Evolutionary conservation across 768 basidiomycete species (phyloP).

Genomic region (Auricularia cornea): DNA sequence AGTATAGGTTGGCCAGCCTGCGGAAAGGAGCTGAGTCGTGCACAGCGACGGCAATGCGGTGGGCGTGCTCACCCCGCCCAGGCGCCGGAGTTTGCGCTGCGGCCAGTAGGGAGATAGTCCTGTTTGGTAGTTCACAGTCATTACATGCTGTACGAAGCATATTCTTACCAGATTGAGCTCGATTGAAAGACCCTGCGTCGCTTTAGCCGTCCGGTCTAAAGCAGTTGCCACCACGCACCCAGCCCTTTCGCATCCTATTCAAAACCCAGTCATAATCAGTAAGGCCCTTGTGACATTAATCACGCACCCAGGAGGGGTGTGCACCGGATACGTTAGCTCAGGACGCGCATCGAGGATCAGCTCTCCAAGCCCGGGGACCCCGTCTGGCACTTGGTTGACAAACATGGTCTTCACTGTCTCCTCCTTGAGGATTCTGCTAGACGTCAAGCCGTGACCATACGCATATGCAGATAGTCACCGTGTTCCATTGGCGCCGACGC

Average conservation of each 20-base stretch:
- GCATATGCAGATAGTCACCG: too few species aligned
- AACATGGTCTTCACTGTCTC: too few species aligned
- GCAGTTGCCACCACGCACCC: neutral
- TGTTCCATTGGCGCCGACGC: too few species aligned
- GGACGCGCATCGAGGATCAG: neutral
- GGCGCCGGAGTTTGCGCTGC: neutral
- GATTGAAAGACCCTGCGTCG: neutral
- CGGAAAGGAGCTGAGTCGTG: too few species aligned
- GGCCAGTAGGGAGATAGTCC: neutral
- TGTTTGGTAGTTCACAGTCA: too few species aligned
- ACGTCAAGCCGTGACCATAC: too few species aligned
- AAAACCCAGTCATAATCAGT: neutral
- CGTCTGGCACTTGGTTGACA: too few species aligned
- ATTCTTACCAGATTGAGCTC: neutral
- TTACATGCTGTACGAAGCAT: too few species aligned
- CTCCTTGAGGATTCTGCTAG: too few species aligned
- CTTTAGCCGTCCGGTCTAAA: too few species aligned
- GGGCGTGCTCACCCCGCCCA: neutral
- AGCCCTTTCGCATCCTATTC: neutral
- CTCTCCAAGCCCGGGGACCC: neutral
- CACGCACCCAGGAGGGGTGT: neutral
- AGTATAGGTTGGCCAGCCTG: neutral
- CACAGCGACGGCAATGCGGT: too few species aligned
- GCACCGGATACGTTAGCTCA: neutral
- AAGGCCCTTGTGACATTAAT: too few species aligned